These are phyloP conservation scores for Schoenoplectus triqueter DNA, from an alignment of 202 grass and related monocot species.

Conservation along the genomic window DNA sequence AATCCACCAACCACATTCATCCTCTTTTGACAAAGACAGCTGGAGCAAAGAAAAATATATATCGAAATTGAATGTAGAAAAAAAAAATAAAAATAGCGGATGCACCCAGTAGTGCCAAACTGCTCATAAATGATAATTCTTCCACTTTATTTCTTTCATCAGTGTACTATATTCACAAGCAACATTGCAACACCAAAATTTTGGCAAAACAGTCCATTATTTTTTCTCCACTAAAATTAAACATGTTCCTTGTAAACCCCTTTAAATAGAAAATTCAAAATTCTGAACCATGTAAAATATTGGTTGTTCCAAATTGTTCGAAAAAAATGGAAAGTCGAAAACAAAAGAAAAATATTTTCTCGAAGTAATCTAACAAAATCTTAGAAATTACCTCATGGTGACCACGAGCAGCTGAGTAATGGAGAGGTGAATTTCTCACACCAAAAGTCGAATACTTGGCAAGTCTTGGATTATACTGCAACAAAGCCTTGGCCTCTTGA, in stretches of 20 bases:
- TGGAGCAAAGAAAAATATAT: slow-evolving; percentile 13
- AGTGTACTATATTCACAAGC: slow-evolving; percentile 4
- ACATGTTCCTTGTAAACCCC: slow-evolving; percentile 24
- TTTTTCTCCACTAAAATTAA: slow-evolving; percentile 17
- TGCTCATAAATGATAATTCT: not conserved
- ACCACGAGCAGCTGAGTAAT: slow-evolving; percentile 91
- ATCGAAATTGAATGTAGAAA: slow-evolving; percentile 12
- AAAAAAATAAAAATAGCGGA: not conserved
- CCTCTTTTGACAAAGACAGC: not conserved
- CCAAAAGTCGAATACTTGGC: slow-evolving; percentile 82
- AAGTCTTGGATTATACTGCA: slow-evolving; percentile 90
- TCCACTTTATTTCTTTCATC: not conserved
- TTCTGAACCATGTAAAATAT: not conserved
- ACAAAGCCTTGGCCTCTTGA: slow-evolving; percentile 86
- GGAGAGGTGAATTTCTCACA: slow-evolving; percentile 89
- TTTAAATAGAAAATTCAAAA: slow-evolving; percentile 41
- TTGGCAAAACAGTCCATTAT: not conserved
- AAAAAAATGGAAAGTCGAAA: not conserved
- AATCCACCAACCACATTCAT: not conserved
- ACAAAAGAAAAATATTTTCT: not conserved
- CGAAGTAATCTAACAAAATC: slow-evolving; percentile 17
- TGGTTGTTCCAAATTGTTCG: slow-evolving; percentile 6
- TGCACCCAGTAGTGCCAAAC: not conserved
- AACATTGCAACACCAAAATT: not conserved
- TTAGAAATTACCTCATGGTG: slow-evolving; percentile 79